These are phyloP conservation scores for Rhododendron ferrugineum DNA, from an alignment of 148 eudicot species.

Conservation along the genomic window DNA sequence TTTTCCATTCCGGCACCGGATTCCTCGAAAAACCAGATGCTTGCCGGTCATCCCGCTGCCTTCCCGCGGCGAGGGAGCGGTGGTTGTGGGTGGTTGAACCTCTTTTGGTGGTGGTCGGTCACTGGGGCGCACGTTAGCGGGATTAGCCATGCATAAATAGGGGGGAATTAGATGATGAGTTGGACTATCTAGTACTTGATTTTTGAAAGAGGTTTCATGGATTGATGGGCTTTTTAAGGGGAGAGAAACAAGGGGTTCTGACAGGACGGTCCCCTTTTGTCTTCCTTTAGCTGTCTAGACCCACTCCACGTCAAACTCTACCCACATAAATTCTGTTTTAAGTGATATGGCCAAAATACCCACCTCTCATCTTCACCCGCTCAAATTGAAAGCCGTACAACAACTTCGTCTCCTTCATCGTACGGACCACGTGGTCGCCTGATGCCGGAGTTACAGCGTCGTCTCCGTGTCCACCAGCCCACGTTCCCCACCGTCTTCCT, in stretches of 20 bases:
- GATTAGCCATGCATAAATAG: slow-evolving; percentile 5
- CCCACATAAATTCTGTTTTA: no score
- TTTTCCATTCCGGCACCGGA: slow-evolving; percentile 36
- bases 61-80: not conserved
- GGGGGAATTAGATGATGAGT: not conserved
- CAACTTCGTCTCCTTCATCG: no score
- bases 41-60: slow-evolving; percentile 5
- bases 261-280: no score
- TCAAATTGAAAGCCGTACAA: no score
- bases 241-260: not conserved
- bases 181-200: not conserved
- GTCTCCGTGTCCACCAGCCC: no score
- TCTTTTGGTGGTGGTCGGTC: not conserved
- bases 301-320: no score
- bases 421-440: no score
- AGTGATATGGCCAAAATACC: no score
- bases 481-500: no score
- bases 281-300: no score
- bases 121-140: not conserved
- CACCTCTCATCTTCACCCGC: no score
- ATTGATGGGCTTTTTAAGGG: not conserved
- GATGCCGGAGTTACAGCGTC: no score
- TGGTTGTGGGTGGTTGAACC: not conserved
- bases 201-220: not conserved
- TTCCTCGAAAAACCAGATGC: slow-evolving; percentile 32